Evolutionary conservation across 2,329 filamentous ascomycete species (phyloP).

Genomic region (Macrophomina pseudophaseolina): DNA sequence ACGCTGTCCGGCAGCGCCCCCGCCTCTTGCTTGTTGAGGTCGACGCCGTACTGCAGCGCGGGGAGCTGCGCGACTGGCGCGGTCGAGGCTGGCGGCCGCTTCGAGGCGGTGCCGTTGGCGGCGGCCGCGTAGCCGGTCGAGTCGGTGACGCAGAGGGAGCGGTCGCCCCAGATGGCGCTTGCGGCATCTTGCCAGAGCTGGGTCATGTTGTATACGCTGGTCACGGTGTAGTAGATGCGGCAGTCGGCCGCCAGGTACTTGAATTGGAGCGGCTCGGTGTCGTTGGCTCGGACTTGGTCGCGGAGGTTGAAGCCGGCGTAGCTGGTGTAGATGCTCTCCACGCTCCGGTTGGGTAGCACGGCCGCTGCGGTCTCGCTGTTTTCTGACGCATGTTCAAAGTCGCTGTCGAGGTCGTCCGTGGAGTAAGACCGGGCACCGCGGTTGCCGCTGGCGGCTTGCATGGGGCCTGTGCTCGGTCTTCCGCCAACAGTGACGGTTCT

Average conservation of each 20-base stretch:
- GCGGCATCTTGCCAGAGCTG: slow-evolving; percentile 44
- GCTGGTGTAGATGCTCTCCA: slow-evolving; percentile 27
- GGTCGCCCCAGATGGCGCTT: slow-evolving; percentile 40
- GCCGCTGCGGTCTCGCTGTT: slow-evolving; percentile 14
- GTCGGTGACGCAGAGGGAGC: slow-evolving; percentile 39
- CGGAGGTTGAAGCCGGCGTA: slow-evolving; percentile 43
- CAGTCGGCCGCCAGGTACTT: slow-evolving; percentile 47
- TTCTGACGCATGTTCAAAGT: slow-evolving; percentile 31
- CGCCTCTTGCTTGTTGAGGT: background rate
- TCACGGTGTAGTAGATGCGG: slow-evolving; percentile 45
- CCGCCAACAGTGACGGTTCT: slow-evolving; percentile 63
- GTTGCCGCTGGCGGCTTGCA: slow-evolving; percentile 65
- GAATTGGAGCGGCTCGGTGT: slow-evolving; percentile 44
- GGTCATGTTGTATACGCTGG: slow-evolving; percentile 44
- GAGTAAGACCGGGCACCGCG: slow-evolving; percentile 55
- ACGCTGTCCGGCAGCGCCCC: background rate
- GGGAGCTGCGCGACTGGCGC: background rate
- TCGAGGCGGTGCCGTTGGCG: background rate
- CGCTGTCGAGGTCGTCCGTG: slow-evolving; percentile 42
- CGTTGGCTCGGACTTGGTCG: slow-evolving; percentile 42
- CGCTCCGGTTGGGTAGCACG: slow-evolving; percentile 13
- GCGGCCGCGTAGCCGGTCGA: slow-evolving; percentile 34
- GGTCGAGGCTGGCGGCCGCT: background rate
- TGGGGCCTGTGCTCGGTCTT: slow-evolving; percentile 56
- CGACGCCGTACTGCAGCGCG: background rate